Evolutionary conservation across 1,284 basidiomycete genomes (phyloP).

Genomic region (Malassezia restricta): DNA sequence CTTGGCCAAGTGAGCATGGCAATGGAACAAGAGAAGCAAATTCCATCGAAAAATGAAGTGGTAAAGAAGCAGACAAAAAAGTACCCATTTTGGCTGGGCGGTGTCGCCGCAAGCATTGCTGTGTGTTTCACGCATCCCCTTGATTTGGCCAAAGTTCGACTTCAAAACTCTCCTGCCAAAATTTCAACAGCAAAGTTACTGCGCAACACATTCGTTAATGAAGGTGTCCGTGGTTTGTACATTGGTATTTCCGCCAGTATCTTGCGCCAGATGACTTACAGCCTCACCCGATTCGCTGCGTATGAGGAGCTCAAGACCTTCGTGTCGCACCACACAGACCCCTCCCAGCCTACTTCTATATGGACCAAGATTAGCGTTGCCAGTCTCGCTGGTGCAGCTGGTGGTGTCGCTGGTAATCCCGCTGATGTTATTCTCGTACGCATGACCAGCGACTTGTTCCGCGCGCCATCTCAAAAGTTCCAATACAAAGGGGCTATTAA

Average conservation of each 20-base stretch:
- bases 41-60: background rate
- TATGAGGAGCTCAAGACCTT: slow-evolving; percentile 38
- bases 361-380: slow-evolving; percentile 32
- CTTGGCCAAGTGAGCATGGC: too few relatives aligned
- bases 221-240: slow-evolving; percentile 35
- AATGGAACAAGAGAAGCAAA: background rate
- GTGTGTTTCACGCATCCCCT: slow-evolving; percentile 46
- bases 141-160: slow-evolving; percentile 45
- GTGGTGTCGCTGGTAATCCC: slow-evolving; percentile 38
- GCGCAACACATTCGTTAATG: slow-evolving; percentile 20
- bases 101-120: slow-evolving; percentile 37
- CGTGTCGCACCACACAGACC: slow-evolving; percentile 6
- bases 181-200: slow-evolving; percentile 26
- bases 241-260: slow-evolving; percentile 37
- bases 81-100: slow-evolving; percentile 43
- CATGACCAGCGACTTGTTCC: slow-evolving; percentile 48
- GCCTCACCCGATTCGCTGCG: slow-evolving; percentile 38
- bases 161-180: slow-evolving; percentile 42
- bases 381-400: slow-evolving; percentile 31
- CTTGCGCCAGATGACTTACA: slow-evolving; percentile 43
- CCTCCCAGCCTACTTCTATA: slow-evolving; percentile 17
- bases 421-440: slow-evolving; percentile 51
- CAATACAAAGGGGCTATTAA: slow-evolving; percentile 48
- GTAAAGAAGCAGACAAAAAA: slow-evolving; percentile 1
- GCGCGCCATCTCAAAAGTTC: slow-evolving; percentile 29